Conservation (phyloP, 2,329 filamentous ascomycete genomes). For the Alternaria brassicae region DNA sequence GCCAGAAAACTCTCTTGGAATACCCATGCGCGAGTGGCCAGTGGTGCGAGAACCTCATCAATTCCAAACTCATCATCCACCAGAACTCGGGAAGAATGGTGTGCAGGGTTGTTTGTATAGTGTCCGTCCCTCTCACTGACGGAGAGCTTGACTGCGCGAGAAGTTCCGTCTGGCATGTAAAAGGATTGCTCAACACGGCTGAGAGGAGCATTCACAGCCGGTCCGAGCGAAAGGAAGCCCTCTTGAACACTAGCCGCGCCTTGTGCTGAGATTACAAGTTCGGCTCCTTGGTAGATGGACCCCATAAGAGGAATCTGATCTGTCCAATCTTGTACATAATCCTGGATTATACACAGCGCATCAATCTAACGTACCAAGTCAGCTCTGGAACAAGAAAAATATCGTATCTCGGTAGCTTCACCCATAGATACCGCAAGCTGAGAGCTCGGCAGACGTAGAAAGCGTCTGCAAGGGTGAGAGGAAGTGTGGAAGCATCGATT, state of each 20-base stretch:
- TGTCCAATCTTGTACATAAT: not conserved
- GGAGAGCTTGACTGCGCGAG: not conserved
- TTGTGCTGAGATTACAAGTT: slow-evolving; percentile 3
- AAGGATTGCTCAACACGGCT: not conserved
- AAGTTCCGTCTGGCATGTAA: not conserved
- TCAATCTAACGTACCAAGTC: not conserved
- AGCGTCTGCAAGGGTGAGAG: not conserved
- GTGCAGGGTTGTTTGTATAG: not conserved
- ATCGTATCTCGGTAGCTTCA: not conserved
- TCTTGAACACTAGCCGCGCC: not conserved
- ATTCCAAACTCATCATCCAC: not conserved
- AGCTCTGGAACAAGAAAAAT: too few species aligned
- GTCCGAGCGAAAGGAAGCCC: not conserved
- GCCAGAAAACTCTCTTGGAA: not conserved
- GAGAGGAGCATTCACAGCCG: not conserved
- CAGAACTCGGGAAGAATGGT: not conserved
- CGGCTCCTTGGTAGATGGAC: not conserved
- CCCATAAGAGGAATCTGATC: slow-evolving; percentile 3
- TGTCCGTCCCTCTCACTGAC: not conserved
- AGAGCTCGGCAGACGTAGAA: not conserved
- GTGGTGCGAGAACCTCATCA: not conserved
- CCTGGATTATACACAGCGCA: slow-evolving; percentile 4
- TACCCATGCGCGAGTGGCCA: slow-evolving; percentile 1
- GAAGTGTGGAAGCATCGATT: not conserved
- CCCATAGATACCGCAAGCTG: slow-evolving; percentile 2